Evolutionary conservation across 352 stramenopile genomes (phyloP), one percentile per base, ranked within the genome.

Genomic region (Phytopythium delawarense): DNA sequence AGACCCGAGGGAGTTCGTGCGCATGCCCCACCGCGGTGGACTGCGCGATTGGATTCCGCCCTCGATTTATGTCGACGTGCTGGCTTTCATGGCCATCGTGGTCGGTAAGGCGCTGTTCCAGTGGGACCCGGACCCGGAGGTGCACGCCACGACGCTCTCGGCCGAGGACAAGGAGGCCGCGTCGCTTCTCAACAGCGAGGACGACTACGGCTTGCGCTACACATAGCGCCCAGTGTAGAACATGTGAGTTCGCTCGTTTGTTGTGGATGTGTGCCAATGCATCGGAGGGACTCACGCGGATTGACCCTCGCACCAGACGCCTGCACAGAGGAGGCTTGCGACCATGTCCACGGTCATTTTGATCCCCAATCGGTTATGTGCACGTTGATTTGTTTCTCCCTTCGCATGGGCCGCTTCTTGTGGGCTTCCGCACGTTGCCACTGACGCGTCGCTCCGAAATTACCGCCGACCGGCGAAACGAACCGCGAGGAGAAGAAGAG

Each of bases 121-220:
- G 55, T 96, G 84, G 87, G 81, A 96, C 46, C 64, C 79, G 4
- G 81, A 91, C 65, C 83, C 81, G 50, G 81, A 88, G 20, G 81
- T 88, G 35, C 79, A 94, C 67, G 84, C 84, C 28, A 94, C 83
- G 28, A 96, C 87, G 30, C 79, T 78, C 51, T 94, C 84, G 15
- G 87, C 84, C 12, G 87, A 92, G 46, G 87, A 96, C 59, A 95
- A 95, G 64, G 87, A 95, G 59, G 80, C 81, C 9, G 79, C 83
- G 65, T 87, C 85, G 16, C 66, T 95, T 23, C 76, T 94, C 28
- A 77, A 75, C 18, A 73, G 88, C 62, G 78, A 84, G 54, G 67
- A 81, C 23, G 81, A 92, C 61, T 92, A 87, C 54, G 84, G 84
- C 35, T 50, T 91, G 48, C 81, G 80, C 9, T 92, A 92, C 70